Evolutionary conservation across 75 land plant genomes (phyloP), one percentile per base, ranked within the genome.

Genomic region (Cryptomeria japonica): DNA sequence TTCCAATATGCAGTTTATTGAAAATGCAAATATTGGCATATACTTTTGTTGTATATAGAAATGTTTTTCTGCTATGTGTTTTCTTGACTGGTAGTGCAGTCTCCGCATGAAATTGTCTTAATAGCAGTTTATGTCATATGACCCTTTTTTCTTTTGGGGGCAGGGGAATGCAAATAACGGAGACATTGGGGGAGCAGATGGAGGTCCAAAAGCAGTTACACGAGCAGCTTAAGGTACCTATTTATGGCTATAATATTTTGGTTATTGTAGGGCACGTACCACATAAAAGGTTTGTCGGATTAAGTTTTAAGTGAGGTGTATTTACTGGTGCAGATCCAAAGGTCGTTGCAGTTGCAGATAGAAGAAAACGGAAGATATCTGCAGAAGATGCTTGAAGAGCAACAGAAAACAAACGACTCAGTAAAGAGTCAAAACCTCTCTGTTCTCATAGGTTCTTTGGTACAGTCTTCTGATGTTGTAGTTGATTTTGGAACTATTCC

Each of bases 121-220:
- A 28, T 25, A 80, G 84, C 32, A 80, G 84, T 80, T 80, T 8
- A 10, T n/a, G n/a, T n/a, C n/a, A n/a, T n/a, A n/a, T 80, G 32
- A 82, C n/a, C 13, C 22, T 28, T 41, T 11, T 82, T 46, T 79
- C 0, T 38, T 39, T 22, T 11, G 46, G 28, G n/a, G 51, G 28
- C 94, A 95, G 96, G 84, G 90, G 90, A 31, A 86, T 91, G 90
- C 94, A 95, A 64, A 89, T 95, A 55, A 94, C 89, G 39, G 96
- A 94, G 85, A 91, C 96, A 16, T 58, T 95, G 70, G 88, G 87
- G 46, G n/a, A 94, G 64, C 96, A 95, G 76, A 87, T 95, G 41
- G 96, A 95, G 55, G 91, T 94, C 37, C 95, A 95, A 86, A 91
- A 86, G 90, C 75, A 68, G 39, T 90, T 95, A 19, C 96, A 95